Conservation (phyloP, 176 grass and related monocot species). For the Canna indica region DNA sequence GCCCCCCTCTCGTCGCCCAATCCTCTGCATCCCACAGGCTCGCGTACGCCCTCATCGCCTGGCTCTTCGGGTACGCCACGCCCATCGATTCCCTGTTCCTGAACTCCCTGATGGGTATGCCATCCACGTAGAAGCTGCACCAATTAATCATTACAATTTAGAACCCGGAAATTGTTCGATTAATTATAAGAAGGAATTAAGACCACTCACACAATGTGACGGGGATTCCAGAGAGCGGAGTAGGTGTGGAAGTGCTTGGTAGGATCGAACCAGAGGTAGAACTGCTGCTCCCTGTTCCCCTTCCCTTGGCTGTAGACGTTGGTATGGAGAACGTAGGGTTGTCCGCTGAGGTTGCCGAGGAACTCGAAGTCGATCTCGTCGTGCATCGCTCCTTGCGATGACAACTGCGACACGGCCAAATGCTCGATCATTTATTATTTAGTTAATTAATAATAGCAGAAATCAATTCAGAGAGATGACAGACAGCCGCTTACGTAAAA, state of each 20-base stretch:
- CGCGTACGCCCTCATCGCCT: constrained; percentile 46
- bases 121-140: constrained; percentile 19
- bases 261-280: constrained; percentile 70
- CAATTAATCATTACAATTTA: too few species aligned
- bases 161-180: too few species aligned
- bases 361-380: constrained; percentile 95
- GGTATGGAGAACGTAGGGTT: constrained; percentile 58
- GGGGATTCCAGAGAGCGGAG: constrained; percentile 49
- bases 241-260: constrained; percentile 46
- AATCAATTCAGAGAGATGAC: too few species aligned
- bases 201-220: constrained; percentile 40
- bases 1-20: constrained; percentile 26
- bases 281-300: constrained; percentile 72
- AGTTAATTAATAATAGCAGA: too few species aligned
- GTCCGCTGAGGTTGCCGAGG: constrained; percentile 42
- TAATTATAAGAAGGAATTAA: too few species aligned
- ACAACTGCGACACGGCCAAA: constrained; percentile 58
- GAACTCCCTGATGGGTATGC: constrained; percentile 63
- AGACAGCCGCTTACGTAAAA: neutral
- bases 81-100: constrained; percentile 44
- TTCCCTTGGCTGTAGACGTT: constrained; percentile 72
- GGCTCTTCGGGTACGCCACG: constrained; percentile 44
- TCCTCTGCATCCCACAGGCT: constrained; percentile 49
- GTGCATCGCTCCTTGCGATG: constrained; percentile 45
- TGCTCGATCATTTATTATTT: too few species aligned